phyloP scores from a whole-genome alignment of 2,329 filamentous ascomycete genomes.

The Coniochaeta pulveracea region DNA sequence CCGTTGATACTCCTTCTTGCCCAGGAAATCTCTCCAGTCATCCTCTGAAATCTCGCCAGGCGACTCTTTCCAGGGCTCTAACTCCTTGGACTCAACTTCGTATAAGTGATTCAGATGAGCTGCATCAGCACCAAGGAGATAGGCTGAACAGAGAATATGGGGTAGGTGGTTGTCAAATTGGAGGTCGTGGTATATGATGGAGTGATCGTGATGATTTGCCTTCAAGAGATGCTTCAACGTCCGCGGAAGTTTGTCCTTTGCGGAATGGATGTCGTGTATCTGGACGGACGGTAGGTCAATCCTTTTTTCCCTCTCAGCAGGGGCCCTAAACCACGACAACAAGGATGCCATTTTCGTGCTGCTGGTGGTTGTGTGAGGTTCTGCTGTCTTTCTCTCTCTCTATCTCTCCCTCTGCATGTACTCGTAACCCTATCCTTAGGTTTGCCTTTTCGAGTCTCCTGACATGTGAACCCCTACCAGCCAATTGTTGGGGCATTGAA shows the following conservation, averaged over 20 bases:
- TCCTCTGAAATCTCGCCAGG: slow-evolving; percentile 71
- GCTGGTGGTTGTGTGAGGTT: too few species aligned
- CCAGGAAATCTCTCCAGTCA: slow-evolving; percentile 82
- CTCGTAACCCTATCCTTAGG: too few species aligned
- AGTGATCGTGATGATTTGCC: slow-evolving; percentile 84
- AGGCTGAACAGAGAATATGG: slow-evolving; percentile 75
- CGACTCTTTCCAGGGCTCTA: slow-evolving; percentile 75
- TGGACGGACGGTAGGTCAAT: slow-evolving; percentile 56
- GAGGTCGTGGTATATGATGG: slow-evolving; percentile 66
- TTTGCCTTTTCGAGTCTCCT: too few species aligned
- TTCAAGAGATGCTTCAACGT: slow-evolving; percentile 84
- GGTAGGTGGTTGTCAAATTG: slow-evolving; percentile 74
- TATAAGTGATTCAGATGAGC: slow-evolving; percentile 72
- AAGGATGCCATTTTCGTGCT: slow-evolving; percentile 14
- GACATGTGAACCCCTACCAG: too few species aligned
- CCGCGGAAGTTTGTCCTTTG: slow-evolving; percentile 65
- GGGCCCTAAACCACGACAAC: too few species aligned
- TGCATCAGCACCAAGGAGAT: slow-evolving; percentile 66
- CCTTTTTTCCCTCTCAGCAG: slow-evolving; percentile 8
- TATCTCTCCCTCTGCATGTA: too few species aligned
- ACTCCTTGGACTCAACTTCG: slow-evolving; percentile 56
- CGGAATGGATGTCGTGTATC: slow-evolving; percentile 69
- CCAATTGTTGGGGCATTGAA: too few species aligned
- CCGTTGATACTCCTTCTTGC: slow-evolving; percentile 70
- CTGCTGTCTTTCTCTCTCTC: too few species aligned